Base-by-base conservation (phyloP, 2,329 filamentous ascomycete species). In the Tothia fuscella region DNA sequence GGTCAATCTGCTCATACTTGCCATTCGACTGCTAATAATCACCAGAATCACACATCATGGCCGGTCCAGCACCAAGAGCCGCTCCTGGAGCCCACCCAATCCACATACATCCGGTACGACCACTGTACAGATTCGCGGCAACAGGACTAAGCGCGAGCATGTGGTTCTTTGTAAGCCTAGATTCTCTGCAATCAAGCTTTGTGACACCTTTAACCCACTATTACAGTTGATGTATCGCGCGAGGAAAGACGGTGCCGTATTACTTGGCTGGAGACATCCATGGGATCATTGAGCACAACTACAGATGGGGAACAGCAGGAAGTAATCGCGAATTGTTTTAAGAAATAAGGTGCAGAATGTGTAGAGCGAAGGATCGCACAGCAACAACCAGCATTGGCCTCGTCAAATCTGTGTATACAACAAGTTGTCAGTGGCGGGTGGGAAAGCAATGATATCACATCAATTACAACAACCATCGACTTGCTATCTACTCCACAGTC, bases 241-340 rank as follows among this genome's bases (percentile, higher is more conserved):
- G 55, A 93, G 89, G 77, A 82, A 95, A 70, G 91, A 98, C 57
- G 88, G 88, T n/a, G 73, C 89, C 19, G 89, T 78, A 42, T 68
- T 96, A 49, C 61, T 98, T 54, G 91, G 91, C 61, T 86, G 78
- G 82, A 95, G 87, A 70, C 91, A 96, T 65, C 91, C 87, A 50
- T 95, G 87, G 86, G 88, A 95, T 53, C 87, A 94, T 67, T 94
- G 39, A 41, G 14, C 25, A 64, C 35, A 36, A 30, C 14, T 29
- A 31, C 16, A 20, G 26, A 40, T 21, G 38, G 17, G 6, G 14
- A 24, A n/a, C n/a, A n/a, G n/a, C n/a, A n/a, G n/a, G n/a, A n/a
- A n/a, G n/a, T n/a, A n/a, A n/a, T n/a, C n/a, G n/a, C n/a, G n/a
- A n/a, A n/a, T n/a, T n/a, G n/a, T n/a, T n/a, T n/a, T n/a, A n/a